A percentile compares a stretch with the other conserved stretches of the same genome.
phyloP scores from a whole-genome alignment of 768 basidiomycete genomes.

The Leucocoprinus sp. region DNA sequence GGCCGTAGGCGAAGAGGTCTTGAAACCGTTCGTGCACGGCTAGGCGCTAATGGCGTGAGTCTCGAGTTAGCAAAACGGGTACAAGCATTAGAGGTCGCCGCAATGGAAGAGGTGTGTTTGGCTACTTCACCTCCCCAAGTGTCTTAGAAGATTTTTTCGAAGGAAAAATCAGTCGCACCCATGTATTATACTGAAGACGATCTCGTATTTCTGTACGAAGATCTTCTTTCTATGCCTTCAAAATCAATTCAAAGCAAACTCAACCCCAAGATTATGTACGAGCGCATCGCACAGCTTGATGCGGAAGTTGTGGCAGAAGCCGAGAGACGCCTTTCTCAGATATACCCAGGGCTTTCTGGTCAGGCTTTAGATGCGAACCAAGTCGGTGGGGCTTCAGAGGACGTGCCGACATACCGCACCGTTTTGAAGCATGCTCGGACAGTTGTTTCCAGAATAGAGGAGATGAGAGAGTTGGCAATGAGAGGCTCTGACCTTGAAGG shows the following conservation, averaged over 20 bases:
- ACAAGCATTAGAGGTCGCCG: conserved; percentile 10
- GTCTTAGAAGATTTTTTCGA: too few relatives aligned
- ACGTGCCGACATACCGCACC: conserved; percentile 21
- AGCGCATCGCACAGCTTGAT: conserved; percentile 7
- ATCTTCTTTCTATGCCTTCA: conserved; percentile 12
- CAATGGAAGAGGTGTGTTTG: conserved; percentile 10
- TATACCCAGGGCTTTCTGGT: neutral
- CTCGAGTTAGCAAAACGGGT: conserved; percentile 13
- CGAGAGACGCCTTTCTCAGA: conserved; percentile 2
- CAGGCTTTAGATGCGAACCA: conserved; percentile 5
- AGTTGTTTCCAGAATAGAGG: conserved; percentile 26
- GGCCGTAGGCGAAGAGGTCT: conserved; percentile 2
- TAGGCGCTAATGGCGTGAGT: neutral
- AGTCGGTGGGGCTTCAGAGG: conserved; percentile 6
- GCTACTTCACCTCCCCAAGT: too few relatives aligned
- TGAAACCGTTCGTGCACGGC: neutral
- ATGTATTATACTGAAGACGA: conserved; percentile 12
- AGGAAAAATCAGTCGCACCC: conserved; percentile 11
- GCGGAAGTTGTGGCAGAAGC: neutral
- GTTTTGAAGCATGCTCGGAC: conserved; percentile 28
- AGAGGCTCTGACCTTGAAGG: conserved; percentile 12
- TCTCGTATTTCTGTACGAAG: conserved; percentile 13
- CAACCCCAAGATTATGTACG: conserved; percentile 7
- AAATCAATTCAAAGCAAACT: conserved; percentile 7
- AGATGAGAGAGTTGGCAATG: conserved; percentile 16